Evolutionary conservation across 176 grass and related monocot genomes (phyloP).

Genomic region (Carex cristatella): DNA sequence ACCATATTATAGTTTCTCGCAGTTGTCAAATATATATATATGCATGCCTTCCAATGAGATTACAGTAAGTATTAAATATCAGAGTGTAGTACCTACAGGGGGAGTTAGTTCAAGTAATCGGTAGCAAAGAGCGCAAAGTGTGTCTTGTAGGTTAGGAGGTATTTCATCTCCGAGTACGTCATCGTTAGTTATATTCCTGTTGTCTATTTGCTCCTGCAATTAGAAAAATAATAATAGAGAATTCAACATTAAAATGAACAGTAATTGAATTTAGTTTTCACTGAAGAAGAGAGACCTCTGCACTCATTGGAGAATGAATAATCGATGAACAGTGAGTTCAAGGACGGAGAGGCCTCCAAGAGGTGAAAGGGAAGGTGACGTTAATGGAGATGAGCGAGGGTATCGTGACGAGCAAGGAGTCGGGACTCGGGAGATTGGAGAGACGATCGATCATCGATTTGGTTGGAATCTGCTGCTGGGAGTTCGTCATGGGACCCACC

Average conservation of each 20-base stretch:
- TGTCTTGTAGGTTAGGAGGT: constrained; percentile 75
- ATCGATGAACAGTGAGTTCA: background rate
- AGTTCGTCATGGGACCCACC: no score
- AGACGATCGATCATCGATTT: no score
- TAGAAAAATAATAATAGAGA: background rate
- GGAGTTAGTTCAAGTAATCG: constrained; percentile 65
- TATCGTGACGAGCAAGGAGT: no score
- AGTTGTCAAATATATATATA: background rate
- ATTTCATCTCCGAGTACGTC: constrained; percentile 82
- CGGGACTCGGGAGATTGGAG: no score
- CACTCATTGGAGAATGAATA: background rate
- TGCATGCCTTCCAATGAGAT: background rate
- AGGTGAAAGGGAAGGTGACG: no score
- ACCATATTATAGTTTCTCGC: background rate
- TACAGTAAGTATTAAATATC: constrained; percentile 4
- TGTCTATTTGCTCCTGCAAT: constrained; percentile 56
- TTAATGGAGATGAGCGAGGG: no score
- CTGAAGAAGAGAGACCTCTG: background rate
- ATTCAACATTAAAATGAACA: background rate
- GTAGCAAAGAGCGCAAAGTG: constrained; percentile 68
- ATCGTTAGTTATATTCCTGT: constrained; percentile 80
- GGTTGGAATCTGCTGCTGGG: no score
- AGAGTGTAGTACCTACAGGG: constrained; percentile 46
- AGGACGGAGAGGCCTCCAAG: no score
- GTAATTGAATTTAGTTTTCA: no score